Percentiles rank a stretch among this genome's conserved stretches.
Conservation (phyloP, 805 yeast genomes). For the Pichia sporocuriosa region DNA sequence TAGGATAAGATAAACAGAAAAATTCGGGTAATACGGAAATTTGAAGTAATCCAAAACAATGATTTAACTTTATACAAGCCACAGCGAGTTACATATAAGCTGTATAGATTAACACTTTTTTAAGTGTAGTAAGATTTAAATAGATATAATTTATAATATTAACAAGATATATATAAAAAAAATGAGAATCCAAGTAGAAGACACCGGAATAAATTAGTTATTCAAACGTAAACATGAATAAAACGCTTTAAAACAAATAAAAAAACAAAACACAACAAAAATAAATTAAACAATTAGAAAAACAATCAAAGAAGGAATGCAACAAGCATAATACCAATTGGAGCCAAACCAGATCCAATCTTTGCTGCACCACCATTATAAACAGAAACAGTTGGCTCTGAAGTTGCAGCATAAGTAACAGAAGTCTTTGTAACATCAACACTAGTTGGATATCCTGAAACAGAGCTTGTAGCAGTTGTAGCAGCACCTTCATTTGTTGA, state of each 20-base stretch:
- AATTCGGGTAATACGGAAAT: too few relatives aligned
- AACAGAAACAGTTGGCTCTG: neutral
- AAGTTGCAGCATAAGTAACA: neutral
- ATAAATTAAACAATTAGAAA: neutral
- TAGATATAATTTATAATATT: slow-evolving; percentile 2
- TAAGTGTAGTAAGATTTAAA: too few relatives aligned
- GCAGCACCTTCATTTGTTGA: too few relatives aligned
- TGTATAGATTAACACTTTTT: too few relatives aligned
- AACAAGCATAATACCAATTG: neutral
- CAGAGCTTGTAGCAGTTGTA: neutral
- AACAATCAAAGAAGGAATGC: neutral
- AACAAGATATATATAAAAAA: neutral
- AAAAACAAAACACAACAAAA: neutral
- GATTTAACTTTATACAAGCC: too few relatives aligned
- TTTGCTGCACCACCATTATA: slow-evolving; percentile 4
- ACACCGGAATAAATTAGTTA: neutral
- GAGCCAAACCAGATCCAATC: neutral
- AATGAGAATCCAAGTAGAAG: neutral
- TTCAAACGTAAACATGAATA: neutral
- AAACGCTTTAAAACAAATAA: neutral
- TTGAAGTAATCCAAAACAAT: too few relatives aligned
- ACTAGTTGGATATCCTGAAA: neutral
- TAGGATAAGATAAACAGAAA: too few relatives aligned
- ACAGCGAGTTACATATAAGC: too few relatives aligned
- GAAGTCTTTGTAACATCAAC: neutral